phyloP scores from a whole-genome alignment of 2,329 filamentous ascomycete species.

The Trichoderma polysporum region DNA sequence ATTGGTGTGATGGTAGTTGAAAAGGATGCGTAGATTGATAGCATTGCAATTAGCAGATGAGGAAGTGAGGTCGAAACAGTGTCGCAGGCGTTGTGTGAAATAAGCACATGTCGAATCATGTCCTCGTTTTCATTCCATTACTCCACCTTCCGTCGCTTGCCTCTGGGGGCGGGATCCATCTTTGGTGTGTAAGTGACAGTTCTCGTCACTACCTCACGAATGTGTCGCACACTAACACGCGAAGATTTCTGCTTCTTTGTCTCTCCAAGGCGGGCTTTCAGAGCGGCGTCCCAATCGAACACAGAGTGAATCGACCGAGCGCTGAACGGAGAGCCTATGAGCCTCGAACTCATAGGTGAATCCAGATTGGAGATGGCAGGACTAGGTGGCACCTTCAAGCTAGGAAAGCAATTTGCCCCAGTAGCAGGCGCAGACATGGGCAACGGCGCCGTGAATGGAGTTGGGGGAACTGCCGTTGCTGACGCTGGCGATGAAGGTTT shows the following conservation, averaged over 20 bases:
- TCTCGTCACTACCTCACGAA: slow-evolving; percentile 88
- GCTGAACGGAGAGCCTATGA: slow-evolving; percentile 71
- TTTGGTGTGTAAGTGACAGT: slow-evolving; percentile 87
- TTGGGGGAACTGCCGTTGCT: slow-evolving; percentile 43
- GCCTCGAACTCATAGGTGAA: slow-evolving; percentile 65
- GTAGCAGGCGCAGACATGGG: slow-evolving; percentile 62
- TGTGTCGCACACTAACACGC: slow-evolving; percentile 65
- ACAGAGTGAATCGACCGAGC: slow-evolving; percentile 65
- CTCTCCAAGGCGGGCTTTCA: slow-evolving; percentile 65
- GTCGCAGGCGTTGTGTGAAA: slow-evolving; percentile 20
- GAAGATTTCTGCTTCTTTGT: slow-evolving; percentile 55
- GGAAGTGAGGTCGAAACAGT: background rate
- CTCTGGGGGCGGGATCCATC: slow-evolving; percentile 86
- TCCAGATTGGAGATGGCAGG: slow-evolving; percentile 66
- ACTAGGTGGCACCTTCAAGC: slow-evolving; percentile 75
- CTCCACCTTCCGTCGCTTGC: slow-evolving; percentile 79
- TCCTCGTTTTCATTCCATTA: slow-evolving; percentile 35
- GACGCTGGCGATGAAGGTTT: slow-evolving; percentile 38
- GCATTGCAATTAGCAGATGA: background rate
- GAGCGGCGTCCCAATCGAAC: slow-evolving; percentile 74
- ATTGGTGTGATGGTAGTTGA: slow-evolving; percentile 15
- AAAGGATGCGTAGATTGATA: background rate
- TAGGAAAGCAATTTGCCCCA: slow-evolving; percentile 60
- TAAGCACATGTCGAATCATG: background rate
- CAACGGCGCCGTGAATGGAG: slow-evolving; percentile 51